Percentiles rank a stretch among this genome's conserved stretches.
Conservation (phyloP, 805 yeast genomes). For the Wickerhamiella shivajii region DNA sequence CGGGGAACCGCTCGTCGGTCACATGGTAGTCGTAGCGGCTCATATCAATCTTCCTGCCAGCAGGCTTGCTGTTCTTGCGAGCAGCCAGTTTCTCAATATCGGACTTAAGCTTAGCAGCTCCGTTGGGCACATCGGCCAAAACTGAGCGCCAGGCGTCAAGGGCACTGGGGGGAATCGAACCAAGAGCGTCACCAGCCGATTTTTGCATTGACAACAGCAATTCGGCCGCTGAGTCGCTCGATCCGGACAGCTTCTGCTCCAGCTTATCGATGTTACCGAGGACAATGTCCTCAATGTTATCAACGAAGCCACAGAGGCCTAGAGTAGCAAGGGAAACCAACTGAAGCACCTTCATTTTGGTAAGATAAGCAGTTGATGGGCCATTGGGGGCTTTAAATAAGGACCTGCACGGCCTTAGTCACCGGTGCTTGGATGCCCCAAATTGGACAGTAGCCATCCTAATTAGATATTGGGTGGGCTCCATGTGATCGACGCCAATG, state of each 20-base stretch:
- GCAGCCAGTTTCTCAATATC: too few species aligned
- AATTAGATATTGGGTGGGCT: slow-evolving; percentile 1
- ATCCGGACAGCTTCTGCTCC: background rate
- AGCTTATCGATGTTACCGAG: slow-evolving; percentile 4
- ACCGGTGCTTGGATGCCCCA: background rate
- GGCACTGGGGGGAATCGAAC: slow-evolving; percentile 20
- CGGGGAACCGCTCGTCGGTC: slow-evolving; percentile 15
- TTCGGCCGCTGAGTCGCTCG: slow-evolving; percentile 7
- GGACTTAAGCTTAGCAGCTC: slow-evolving; percentile 17
- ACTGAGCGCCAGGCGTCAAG: slow-evolving; percentile 22
- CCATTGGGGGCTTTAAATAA: background rate
- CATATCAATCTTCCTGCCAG: too few species aligned
- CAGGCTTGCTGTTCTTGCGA: too few species aligned
- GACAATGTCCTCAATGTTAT: slow-evolving; percentile 6
- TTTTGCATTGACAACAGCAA: slow-evolving; percentile 20
- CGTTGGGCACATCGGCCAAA: slow-evolving; percentile 18
- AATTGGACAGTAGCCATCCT: slow-evolving; percentile 1
- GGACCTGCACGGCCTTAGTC: too few species aligned
- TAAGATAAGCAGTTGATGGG: background rate
- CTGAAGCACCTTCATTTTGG: slow-evolving; percentile 5
- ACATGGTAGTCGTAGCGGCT: too few species aligned
- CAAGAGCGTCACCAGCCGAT: slow-evolving; percentile 12
- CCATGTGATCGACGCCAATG: slow-evolving; percentile 6
- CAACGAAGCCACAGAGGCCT: slow-evolving; percentile 7
- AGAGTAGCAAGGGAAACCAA: slow-evolving; percentile 6